Base-by-base conservation (phyloP, 441 rosid species). In the Capsella rubella region DNA sequence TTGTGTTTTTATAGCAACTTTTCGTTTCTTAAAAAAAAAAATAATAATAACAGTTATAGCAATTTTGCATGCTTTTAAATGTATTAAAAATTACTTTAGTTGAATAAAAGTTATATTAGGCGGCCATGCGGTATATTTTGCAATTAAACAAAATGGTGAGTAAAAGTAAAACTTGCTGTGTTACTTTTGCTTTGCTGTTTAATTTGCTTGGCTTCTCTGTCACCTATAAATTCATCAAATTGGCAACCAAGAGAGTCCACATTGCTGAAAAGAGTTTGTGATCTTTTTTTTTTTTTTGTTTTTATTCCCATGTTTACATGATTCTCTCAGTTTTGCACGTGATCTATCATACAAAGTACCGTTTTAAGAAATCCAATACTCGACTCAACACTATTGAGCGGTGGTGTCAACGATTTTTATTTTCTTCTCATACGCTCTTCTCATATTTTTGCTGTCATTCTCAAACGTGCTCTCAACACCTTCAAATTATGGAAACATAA, bases 401-500 rank as follows among this genome's bases (percentile, higher is more conserved):
- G 14, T 4, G 4, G 31, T 43, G 55, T 47, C 35, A 64, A 64
- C 42, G 15, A 5, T 31, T 69, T 18, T 1, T 69, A 31, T 18
- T 55, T 55, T 46, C 13, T 73, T 29, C 50, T 64, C 66, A 57
- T 47, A 47, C 45, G 71, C 42, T 64, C 40, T n/a, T 8, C 27
- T 35, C 40, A 35, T 7, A 13, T 0, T 10, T 56, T 47, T 57
- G 58, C 27, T 65, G 32, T 71, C 65, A 14, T 8, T 57, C 16
- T 57, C 53, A 56, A 29, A 73, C 65, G 66, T 73, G 72, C 67
- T 39, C 60, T 28, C 71, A 27, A 66, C 66, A 21, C 43, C 37
- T 57, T 16, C 31, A 45, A 18, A 18, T 65, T 47, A 40, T 45
- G 51, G 25, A 21, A 21, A 21, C 25, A 21, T 21, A 21, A 21